Base-by-base conservation (phyloP, 2,329 filamentous ascomycete species). In the Aspergillus fischeri region DNA sequence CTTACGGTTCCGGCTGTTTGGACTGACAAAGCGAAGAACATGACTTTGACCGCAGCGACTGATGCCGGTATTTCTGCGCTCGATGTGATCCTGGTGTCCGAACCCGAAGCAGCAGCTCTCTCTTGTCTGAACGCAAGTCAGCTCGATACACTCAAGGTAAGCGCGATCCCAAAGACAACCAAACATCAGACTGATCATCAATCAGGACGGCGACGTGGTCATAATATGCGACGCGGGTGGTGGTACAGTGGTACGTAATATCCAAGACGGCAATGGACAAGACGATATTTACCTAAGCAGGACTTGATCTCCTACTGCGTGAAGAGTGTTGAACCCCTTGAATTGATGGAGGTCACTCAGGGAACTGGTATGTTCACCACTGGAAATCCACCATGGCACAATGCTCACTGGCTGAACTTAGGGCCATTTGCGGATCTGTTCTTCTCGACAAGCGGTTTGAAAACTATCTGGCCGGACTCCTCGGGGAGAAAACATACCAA, bases 161-260 rank as follows among this genome's bases (percentile, higher is more conserved):
- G 58, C 45, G 14, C 17, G 3, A 14, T 14, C 3, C 28, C 4
- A 4, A 17, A 28, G 2, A 9, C 11, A 10, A 21, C 17, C 21
- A 47, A 44, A 5, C 28, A 28, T 25, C 28, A 17, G 2, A 21
- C 20, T 48, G 21, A 51, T 24, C 42, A 45, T 38, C 2, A 11
- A 44, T 10, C 41, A 72, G 61, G 53, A 61, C 48, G 62, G 60
- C 0, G 71, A 76, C 53, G 67, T 63, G 1, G 66, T 75, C 29
- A 60, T 73, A 9, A 63, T 75, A 2, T 76, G 72, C 38, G 73
- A 76, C 58, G 73, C 71, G 11, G 74, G 73, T 1, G 74, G 74
- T 8, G 74, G 74, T 1, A 75, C 73, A 1, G 73, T 74, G 8
- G 67, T 69, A 51, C 50, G 63, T 49, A 8, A 4, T 47, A 9